Conservation (phyloP, 805 yeast species). For the Zygosaccharomyces pseudorouxii region DNA sequence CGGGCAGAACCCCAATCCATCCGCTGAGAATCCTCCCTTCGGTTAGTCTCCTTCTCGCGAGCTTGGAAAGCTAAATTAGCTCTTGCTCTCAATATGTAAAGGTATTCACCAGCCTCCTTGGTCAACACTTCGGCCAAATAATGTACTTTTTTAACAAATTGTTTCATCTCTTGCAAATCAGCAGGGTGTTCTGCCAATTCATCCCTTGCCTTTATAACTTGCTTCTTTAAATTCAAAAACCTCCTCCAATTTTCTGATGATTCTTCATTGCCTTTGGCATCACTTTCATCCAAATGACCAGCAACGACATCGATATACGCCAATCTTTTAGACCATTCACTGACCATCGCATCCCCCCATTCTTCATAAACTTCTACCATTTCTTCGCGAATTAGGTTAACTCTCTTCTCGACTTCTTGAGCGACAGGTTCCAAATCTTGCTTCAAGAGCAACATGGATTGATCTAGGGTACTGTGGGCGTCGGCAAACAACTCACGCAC, state of each 20-base stretch:
- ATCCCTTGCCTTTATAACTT: constrained; percentile 53
- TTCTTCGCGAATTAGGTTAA: constrained; percentile 38
- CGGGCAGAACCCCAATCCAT: constrained; percentile 9
- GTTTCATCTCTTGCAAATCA: constrained; percentile 29
- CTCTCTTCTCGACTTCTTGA: constrained; percentile 34
- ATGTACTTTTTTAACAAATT: constrained; percentile 36
- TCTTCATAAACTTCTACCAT: constrained; percentile 68
- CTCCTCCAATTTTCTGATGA: constrained; percentile 57
- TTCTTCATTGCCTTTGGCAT: constrained; percentile 28
- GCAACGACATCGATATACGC: constrained; percentile 37
- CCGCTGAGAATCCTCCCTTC: constrained; percentile 17
- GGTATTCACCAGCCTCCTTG: constrained; percentile 58
- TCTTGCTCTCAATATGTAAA: constrained; percentile 52
- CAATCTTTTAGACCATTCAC: constrained; percentile 59
- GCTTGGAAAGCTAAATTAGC: constrained; percentile 54
- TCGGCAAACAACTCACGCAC: constrained; percentile 42
- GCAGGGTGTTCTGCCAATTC: constrained; percentile 38
- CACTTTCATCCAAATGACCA: constrained; percentile 15
- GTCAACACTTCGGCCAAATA: constrained; percentile 44
- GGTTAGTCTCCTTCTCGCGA: constrained; percentile 44
- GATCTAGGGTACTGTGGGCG: constrained; percentile 31
- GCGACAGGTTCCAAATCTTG: constrained; percentile 31
- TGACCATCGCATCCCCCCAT: constrained; percentile 62
- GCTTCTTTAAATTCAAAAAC: constrained; percentile 53
- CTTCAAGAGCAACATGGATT: constrained; percentile 34